phyloP scores from a whole-genome alignment of 164 flowering plant species.

The Vitis rotundifolia region DNA sequence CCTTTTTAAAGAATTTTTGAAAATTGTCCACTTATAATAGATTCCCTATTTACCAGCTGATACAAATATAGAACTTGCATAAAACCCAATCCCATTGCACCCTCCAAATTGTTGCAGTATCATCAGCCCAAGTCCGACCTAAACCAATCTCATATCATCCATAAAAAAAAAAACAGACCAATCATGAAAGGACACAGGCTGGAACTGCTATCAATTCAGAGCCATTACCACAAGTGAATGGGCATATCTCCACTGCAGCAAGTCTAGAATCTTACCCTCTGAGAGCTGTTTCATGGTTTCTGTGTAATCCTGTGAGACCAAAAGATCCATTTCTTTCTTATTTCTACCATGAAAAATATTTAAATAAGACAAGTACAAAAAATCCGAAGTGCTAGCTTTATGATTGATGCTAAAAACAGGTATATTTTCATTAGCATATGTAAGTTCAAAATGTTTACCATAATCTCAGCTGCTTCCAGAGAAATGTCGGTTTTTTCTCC shows the following conservation, averaged over 20 bases:
- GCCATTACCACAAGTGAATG: slow-evolving; percentile 53
- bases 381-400: too few relatives aligned
- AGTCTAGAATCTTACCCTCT: slow-evolving; percentile 18
- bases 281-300: slow-evolving; percentile 17
- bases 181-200: not conserved
- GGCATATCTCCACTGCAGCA: slow-evolving; percentile 44
- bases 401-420: not conserved
- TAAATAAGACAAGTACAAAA: too few relatives aligned
- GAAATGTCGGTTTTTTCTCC: slow-evolving; percentile 30
- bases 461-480: slow-evolving; percentile 32
- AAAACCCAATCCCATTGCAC: slow-evolving; percentile 46
- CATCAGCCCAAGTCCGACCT: slow-evolving; percentile 84
- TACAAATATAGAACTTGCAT: slow-evolving; percentile 51
- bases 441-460: slow-evolving; percentile 11
- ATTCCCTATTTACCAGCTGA: not conserved
- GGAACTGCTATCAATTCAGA: too few relatives aligned
- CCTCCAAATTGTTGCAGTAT: slow-evolving; percentile 66
- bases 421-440: not conserved
- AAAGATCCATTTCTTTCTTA: not conserved
- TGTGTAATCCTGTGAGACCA: slow-evolving; percentile 37
- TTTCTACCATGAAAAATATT: too few relatives aligned
- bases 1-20: not conserved
- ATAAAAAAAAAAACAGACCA: not conserved
- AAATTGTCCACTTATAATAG: not conserved
- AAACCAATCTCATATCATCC: not conserved